A percentile compares a stretch with the other conserved stretches of the same genome.
Conservation (phyloP, 2,329 filamentous ascomycete genomes). For the Eutypella sp. region DNA sequence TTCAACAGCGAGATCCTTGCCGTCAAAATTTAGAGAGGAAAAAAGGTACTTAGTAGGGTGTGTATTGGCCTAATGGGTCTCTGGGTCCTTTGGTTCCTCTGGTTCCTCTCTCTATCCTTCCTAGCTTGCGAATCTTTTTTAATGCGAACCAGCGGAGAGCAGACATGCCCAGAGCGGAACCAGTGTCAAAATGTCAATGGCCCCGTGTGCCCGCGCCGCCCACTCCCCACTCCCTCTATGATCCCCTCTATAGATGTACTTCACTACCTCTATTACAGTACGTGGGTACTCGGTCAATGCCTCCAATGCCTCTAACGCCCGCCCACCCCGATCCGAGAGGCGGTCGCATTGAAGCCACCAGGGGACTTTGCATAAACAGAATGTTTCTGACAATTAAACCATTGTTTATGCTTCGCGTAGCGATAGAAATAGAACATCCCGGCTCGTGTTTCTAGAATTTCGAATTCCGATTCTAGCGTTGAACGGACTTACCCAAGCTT, state of each 20-base stretch:
- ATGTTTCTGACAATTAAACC: constrained; percentile 45
- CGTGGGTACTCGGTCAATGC: too few species aligned
- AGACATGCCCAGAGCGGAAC: background rate
- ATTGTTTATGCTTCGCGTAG: constrained; percentile 37
- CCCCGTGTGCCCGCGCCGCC: too few species aligned
- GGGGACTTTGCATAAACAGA: constrained; percentile 41
- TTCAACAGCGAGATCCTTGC: background rate
- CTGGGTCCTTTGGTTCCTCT: too few species aligned
- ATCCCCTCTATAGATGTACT: too few species aligned
- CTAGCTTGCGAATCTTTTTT: background rate
- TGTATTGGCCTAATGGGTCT: too few species aligned
- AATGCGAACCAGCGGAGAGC: background rate
- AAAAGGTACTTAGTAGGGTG: too few species aligned
- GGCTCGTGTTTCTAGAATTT: constrained; percentile 11
- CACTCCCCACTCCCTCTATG: background rate
- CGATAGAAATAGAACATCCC: background rate
- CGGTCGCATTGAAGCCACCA: constrained; percentile 6
- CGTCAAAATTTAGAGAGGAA: too few species aligned
- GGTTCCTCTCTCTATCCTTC: background rate
- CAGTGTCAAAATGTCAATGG: background rate
- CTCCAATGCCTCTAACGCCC: too few species aligned
- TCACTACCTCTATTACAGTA: too few species aligned
- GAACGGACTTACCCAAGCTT: background rate
- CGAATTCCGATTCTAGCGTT: background rate
- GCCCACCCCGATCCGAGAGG: background rate